A percentile compares a stretch with the other conserved stretches of the same genome.
Evolutionary conservation across 176 grass and related monocot species (phyloP).

Genomic region (Coix lacrymajobi): DNA sequence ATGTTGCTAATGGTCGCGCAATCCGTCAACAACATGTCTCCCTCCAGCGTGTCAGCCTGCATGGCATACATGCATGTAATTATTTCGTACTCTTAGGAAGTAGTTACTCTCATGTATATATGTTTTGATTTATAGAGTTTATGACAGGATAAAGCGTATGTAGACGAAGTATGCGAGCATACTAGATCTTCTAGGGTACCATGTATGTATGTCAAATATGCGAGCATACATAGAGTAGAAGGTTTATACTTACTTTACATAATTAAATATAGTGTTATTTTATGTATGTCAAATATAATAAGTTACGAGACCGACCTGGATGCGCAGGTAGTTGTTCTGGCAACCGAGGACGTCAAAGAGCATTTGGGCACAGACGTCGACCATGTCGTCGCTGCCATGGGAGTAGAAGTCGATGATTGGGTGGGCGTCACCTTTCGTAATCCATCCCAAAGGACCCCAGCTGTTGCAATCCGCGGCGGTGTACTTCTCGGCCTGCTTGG

Average conservation of each 20-base stretch:
- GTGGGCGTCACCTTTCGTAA: slow-evolving; percentile 17
- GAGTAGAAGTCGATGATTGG: slow-evolving; percentile 56
- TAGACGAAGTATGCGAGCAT: too few relatives aligned
- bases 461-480: not conserved
- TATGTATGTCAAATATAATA: too few relatives aligned
- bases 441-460: slow-evolving; percentile 40
- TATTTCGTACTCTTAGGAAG: too few relatives aligned
- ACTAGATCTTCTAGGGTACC: too few relatives aligned
- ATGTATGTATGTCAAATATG: too few relatives aligned
- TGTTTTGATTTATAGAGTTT: too few relatives aligned
- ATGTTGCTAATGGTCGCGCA: not conserved
- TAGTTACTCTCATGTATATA: too few relatives aligned
- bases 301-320: not conserved
- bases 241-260: too few relatives aligned
- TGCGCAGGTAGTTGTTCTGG: not conserved
- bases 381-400: slow-evolving; percentile 26
- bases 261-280: too few relatives aligned
- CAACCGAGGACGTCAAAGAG: not conserved
- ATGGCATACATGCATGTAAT: too few relatives aligned
- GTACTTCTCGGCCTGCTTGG: slow-evolving; percentile 28
- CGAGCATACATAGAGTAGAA: too few relatives aligned
- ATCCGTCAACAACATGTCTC: not conserved
- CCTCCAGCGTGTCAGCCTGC: not conserved
- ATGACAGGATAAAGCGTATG: too few relatives aligned
- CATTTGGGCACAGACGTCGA: not conserved